phyloP scores from a whole-genome alignment of 2,329 filamentous ascomycete genomes.

The Myriosclerotinia scirpicola region DNA sequence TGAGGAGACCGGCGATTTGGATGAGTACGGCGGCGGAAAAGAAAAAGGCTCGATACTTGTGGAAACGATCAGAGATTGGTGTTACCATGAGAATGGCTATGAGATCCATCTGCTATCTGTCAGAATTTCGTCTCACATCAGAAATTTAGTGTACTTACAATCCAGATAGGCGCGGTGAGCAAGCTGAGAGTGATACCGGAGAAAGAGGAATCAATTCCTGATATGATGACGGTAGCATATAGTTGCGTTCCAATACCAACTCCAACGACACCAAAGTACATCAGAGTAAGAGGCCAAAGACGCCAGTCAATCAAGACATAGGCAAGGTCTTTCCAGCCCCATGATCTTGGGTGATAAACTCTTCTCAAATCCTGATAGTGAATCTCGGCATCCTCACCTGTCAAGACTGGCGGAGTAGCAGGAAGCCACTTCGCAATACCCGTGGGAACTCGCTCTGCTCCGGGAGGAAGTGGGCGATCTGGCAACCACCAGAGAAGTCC shows the following conservation, averaged over 20 bases:
- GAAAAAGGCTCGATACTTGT: constrained; percentile 74
- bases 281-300: constrained; percentile 79
- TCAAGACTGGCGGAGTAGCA: constrained; percentile 66
- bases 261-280: constrained; percentile 95
- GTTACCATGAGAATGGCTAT: constrained; percentile 84
- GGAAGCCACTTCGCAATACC: constrained; percentile 67
- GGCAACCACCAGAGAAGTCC: constrained; percentile 86
- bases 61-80: constrained; percentile 83
- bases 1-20: constrained; percentile 78
- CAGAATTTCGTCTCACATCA: neutral
- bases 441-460: constrained; percentile 48
- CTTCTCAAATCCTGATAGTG: constrained; percentile 81
- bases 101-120: constrained; percentile 67
- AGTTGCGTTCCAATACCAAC: constrained; percentile 88
- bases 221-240: constrained; percentile 85
- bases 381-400: constrained; percentile 72
- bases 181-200: constrained; percentile 75
- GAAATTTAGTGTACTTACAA: constrained; percentile 54
- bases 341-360: constrained; percentile 74
- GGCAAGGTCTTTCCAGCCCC: constrained; percentile 69
- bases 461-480: constrained; percentile 74
- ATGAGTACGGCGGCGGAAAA: constrained; percentile 74
- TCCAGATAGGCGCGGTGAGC: constrained; percentile 89
- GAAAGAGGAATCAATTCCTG: constrained; percentile 70
- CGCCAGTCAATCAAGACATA: constrained; percentile 80